A percentile compares a stretch with the other conserved stretches of the same genome.
These are phyloP conservation scores for Magnolia kwangsiensis DNA, from an alignment of 164 flowering plant genomes.

Conservation along the genomic window DNA sequence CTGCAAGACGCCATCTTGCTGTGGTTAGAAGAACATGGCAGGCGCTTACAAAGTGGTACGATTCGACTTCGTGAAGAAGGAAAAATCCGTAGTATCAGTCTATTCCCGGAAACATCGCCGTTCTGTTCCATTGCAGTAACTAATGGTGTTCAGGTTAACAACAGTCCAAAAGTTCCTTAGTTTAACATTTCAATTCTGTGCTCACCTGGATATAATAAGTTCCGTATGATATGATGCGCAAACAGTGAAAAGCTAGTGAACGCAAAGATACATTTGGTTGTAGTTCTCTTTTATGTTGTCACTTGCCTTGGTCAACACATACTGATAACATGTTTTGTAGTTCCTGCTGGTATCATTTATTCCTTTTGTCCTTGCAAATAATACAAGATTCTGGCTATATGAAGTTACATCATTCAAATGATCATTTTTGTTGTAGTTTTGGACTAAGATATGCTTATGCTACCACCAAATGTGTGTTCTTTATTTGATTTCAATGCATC, in stretches of 20 bases:
- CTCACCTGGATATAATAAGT: neutral
- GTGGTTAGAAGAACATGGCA: conserved; percentile 91
- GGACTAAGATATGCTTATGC: neutral
- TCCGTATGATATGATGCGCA: neutral
- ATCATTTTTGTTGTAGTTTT: no score
- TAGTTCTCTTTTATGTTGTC: no score
- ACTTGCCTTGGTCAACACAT: neutral
- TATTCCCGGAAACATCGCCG: conserved; percentile 67
- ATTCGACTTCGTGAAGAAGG: conserved; percentile 47
- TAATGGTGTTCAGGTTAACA: conserved; percentile 68
- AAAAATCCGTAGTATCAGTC: conserved; percentile 41
- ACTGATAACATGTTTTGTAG: neutral
- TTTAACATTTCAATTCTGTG: neutral
- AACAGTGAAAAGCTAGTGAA: neutral
- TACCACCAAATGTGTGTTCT: neutral
- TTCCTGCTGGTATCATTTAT: neutral
- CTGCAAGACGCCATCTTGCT: conserved; percentile 80
- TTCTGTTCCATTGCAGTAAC: conserved; percentile 71
- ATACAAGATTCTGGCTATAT: no score
- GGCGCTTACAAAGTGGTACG: conserved; percentile 67
- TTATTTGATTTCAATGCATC: neutral
- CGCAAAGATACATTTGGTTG: no score
- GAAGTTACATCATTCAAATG: neutral
- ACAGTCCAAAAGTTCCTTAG: neutral
- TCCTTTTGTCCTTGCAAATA: neutral